These are phyloP conservation scores for Colletotrichum filicis DNA, from an alignment of 2,329 filamentous ascomycete genomes.

Conservation along the genomic window DNA sequence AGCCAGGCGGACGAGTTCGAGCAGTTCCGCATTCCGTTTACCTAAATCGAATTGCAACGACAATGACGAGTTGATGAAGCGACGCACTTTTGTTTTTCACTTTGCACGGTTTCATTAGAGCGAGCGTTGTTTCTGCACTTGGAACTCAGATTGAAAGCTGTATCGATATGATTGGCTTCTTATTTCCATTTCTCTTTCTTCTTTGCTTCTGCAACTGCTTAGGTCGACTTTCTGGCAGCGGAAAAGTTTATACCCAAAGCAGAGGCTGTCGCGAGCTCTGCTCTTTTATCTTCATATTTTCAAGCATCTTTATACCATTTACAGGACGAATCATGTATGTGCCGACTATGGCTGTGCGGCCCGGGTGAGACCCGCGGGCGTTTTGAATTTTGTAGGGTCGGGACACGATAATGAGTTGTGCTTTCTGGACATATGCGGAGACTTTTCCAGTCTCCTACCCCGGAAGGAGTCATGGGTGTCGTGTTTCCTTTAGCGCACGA, in stretches of 20 bases:
- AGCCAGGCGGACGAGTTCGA: constrained; percentile 36
- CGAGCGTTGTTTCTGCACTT: constrained; percentile 39
- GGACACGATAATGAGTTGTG: constrained; percentile 22
- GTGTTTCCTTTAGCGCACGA: constrained; percentile 4
- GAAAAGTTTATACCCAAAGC: constrained; percentile 51
- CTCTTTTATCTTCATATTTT: neutral
- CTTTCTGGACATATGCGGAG: constrained; percentile 26
- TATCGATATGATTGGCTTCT: constrained; percentile 32
- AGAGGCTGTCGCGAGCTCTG: constrained; percentile 27
- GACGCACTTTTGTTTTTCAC: constrained; percentile 36
- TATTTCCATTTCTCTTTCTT: constrained; percentile 38
- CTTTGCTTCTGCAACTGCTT: constrained; percentile 41
- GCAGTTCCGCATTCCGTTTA: constrained; percentile 34
- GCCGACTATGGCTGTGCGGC: neutral
- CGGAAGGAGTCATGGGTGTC: neutral
- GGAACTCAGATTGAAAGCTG: constrained; percentile 30
- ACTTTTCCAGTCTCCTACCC: constrained; percentile 42
- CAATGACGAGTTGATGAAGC: constrained; percentile 34
- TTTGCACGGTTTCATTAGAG: constrained; percentile 32
- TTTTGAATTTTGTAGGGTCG: constrained; percentile 12
- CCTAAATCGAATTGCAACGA: constrained; percentile 18
- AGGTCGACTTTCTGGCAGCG: constrained; percentile 41
- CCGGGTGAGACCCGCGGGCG: neutral
- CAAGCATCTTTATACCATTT: constrained; percentile 38
- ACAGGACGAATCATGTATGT: constrained; percentile 27